These are phyloP conservation scores for Auxenochlorella protothecoides DNA, from an alignment of 139 green algal genomes.

Conservation along the genomic window DNA sequence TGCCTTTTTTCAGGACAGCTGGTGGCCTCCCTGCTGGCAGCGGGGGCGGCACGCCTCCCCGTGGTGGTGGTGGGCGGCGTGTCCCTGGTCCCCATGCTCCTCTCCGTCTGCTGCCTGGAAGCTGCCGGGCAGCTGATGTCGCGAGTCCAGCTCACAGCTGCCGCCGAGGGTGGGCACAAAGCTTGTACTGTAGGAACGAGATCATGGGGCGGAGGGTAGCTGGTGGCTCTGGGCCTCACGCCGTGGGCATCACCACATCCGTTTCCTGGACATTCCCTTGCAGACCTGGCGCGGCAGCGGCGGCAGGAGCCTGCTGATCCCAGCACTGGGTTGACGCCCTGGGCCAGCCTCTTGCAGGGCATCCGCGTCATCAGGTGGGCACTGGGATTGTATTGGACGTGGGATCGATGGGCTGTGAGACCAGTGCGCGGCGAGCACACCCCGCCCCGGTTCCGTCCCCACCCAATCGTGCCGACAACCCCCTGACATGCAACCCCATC, in stretches of 20 bases:
- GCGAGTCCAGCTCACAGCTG: neutral
- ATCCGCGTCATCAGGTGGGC: constrained; percentile 32
- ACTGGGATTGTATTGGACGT: neutral
- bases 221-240: neutral
- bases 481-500: neutral
- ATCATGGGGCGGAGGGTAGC: neutral
- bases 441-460: neutral
- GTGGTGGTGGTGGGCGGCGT: constrained; percentile 1
- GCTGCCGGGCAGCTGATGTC: constrained; percentile 2
- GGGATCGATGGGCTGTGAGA: neutral
- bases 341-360: constrained; percentile 24
- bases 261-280: too few species aligned
- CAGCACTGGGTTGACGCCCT: neutral
- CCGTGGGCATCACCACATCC: neutral
- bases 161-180: neutral
- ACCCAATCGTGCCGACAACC: neutral
- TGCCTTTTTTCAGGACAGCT: constrained; percentile 39
- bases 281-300: neutral
- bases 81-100: constrained; percentile 24
- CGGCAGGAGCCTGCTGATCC: neutral
- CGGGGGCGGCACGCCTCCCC: constrained; percentile 3
- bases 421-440: neutral
- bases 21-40: constrained; percentile 38
- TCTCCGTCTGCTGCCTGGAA: constrained; percentile 23
- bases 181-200: too few species aligned